Evolutionary conservation across 1,284 basidiomycete genomes (phyloP).

Genomic region (Pholiota adiposa): DNA sequence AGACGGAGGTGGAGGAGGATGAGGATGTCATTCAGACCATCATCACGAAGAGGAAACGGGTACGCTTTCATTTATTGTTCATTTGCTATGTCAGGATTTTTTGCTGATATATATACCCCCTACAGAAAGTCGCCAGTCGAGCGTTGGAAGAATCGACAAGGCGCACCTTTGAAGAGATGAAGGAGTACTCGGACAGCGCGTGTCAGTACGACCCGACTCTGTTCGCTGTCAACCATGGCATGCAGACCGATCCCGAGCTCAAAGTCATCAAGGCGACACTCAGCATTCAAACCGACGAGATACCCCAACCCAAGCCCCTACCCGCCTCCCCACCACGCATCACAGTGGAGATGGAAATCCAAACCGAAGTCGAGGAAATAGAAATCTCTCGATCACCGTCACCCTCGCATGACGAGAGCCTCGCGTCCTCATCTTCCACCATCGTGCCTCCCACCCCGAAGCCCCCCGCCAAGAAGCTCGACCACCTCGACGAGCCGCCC

Average conservation of each 20-base stretch:
- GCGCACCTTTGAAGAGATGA: constrained; percentile 64
- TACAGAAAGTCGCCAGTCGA: constrained; percentile 69
- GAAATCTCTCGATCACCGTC: constrained; percentile 43
- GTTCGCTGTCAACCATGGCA: constrained; percentile 47
- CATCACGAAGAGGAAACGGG: constrained; percentile 78
- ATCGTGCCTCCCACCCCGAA: constrained; percentile 70
- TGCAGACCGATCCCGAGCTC: constrained; percentile 46
- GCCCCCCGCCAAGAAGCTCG: constrained; percentile 36
- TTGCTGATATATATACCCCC: constrained; percentile 17
- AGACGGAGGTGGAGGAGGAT: constrained; percentile 48
- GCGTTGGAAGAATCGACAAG: constrained; percentile 46
- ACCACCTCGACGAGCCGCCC: constrained; percentile 61
- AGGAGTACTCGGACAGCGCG: constrained; percentile 70
- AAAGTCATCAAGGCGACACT: constrained; percentile 40
- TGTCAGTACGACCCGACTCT: constrained; percentile 66
- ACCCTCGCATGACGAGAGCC: constrained; percentile 49
- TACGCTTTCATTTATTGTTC: constrained; percentile 36
- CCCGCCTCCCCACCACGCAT: constrained; percentile 36
- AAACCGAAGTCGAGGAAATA: constrained; percentile 50
- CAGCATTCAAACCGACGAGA: constrained; percentile 38
- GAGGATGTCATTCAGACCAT: constrained; percentile 83
- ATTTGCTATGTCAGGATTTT: constrained; percentile 3
- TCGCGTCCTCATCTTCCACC: constrained; percentile 74
- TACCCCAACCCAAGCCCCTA: constrained; percentile 29
- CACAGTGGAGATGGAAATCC: constrained; percentile 58